Evolutionary conservation across 2,329 filamentous ascomycete species (phyloP).

Genomic region (Rutstroemia sp.): DNA sequence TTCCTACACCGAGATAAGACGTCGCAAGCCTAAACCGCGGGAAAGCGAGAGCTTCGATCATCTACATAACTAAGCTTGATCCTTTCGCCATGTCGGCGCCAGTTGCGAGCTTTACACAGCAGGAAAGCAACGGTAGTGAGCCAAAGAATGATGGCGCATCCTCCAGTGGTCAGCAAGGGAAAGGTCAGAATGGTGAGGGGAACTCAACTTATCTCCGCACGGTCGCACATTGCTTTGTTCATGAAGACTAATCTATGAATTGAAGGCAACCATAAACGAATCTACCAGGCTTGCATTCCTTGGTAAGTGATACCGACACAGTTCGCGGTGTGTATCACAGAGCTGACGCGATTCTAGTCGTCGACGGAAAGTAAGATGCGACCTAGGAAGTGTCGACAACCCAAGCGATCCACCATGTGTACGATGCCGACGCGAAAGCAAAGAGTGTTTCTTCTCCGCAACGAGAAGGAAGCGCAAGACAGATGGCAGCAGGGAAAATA

Average conservation of each 20-base stretch:
- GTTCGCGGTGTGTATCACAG: background rate
- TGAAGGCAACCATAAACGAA: constrained; percentile 7
- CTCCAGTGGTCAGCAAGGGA: constrained; percentile 4
- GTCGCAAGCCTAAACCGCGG: constrained; percentile 17
- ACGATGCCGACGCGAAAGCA: constrained; percentile 87
- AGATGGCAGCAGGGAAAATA: constrained; percentile 45
- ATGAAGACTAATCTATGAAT: background rate
- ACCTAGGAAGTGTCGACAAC: constrained; percentile 73
- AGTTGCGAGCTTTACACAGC: constrained; percentile 5
- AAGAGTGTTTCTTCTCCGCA: constrained; percentile 94
- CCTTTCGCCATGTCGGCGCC: constrained; percentile 6
- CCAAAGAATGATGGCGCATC: background rate
- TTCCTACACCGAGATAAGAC: background rate
- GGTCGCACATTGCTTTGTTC: background rate
- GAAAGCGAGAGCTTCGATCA: constrained; percentile 10
- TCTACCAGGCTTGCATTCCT: constrained; percentile 40
- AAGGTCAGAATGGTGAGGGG: constrained; percentile 3
- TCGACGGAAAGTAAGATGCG: constrained; percentile 48
- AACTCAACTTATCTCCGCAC: background rate
- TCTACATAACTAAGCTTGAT: constrained; percentile 9
- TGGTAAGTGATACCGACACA: constrained; percentile 21
- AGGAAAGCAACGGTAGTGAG: background rate
- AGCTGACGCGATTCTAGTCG: constrained; percentile 29
- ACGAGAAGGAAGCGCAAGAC: constrained; percentile 87
- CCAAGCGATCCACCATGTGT: constrained; percentile 91